A percentile compares a stretch with the other conserved stretches of the same genome.
These are phyloP conservation scores for Sporothrix inflata DNA, from an alignment of 2,329 filamentous ascomycete species.

Conservation along the genomic window DNA sequence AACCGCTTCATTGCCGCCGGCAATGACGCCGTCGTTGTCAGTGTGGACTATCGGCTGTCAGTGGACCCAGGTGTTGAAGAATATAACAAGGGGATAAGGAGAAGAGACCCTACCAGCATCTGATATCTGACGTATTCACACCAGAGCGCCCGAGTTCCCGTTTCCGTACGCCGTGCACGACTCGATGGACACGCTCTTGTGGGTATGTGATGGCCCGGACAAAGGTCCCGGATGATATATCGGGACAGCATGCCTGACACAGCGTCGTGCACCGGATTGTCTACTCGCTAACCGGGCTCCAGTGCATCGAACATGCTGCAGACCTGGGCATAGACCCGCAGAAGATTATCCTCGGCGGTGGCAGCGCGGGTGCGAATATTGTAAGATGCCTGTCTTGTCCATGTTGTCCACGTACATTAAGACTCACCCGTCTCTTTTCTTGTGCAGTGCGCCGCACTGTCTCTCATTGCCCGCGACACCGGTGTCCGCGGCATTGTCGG, in stretches of 20 bases:
- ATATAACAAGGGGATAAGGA: no score
- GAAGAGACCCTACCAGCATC: no score
- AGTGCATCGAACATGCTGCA: slow-evolving; percentile 22
- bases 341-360: slow-evolving; percentile 31
- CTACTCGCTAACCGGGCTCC: neutral
- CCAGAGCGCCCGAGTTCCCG: slow-evolving; percentile 28
- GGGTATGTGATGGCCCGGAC: slow-evolving; percentile 22
- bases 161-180: slow-evolving; percentile 34
- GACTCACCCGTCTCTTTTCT: neutral
- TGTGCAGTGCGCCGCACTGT: slow-evolving; percentile 21
- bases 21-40: slow-evolving; percentile 29
- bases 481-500: slow-evolving; percentile 31
- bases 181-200: slow-evolving; percentile 28
- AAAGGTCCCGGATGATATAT: no score
- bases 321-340: slow-evolving; percentile 29
- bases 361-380: slow-evolving; percentile 34
- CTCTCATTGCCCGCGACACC: slow-evolving; percentile 29
- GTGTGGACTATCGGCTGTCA: slow-evolving; percentile 33
- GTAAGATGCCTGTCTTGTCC: neutral
- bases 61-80: neutral
- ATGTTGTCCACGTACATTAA: neutral
- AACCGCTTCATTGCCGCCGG: slow-evolving; percentile 25
- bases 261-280: neutral
- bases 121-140: no score
- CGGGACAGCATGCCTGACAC: no score